Evolutionary conservation across 257 asterid species (phyloP).

Genomic region (Ballota nigra): DNA sequence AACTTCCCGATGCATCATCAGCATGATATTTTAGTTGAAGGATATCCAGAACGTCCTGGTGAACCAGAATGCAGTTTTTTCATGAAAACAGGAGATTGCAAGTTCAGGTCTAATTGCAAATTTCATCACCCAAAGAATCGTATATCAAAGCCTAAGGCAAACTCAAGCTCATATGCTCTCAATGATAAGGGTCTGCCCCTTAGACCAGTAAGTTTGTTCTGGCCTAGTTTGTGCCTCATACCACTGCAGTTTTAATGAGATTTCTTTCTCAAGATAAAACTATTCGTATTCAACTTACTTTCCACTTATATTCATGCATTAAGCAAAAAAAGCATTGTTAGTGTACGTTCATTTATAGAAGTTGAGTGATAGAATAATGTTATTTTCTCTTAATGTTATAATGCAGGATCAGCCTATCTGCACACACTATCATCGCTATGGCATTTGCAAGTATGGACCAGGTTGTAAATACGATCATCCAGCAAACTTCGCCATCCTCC

Average conservation of each 20-base stretch:
- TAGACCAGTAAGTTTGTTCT: constrained; percentile 77
- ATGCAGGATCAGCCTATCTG: constrained; percentile 82
- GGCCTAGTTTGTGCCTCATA: background rate
- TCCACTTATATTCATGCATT: background rate
- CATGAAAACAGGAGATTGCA: constrained; percentile 89
- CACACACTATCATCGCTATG: constrained; percentile 69
- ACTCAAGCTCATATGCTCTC: constrained; percentile 40
- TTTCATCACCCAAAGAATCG: constrained; percentile 81
- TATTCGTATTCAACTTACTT: background rate
- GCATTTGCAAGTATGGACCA: constrained; percentile 93
- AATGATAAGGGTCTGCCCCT: constrained; percentile 93
- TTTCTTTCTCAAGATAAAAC: background rate
- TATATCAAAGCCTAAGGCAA: constrained; percentile 36
- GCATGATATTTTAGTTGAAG: constrained; percentile 47
- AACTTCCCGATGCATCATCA: constrained; percentile 47
- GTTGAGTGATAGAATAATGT: background rate
- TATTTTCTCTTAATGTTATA: background rate
- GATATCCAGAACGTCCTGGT: constrained; percentile 87
- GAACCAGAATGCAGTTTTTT: constrained; percentile 88
- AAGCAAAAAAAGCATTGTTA: too few relatives aligned
- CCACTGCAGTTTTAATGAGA: background rate
- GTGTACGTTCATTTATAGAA: too few relatives aligned
- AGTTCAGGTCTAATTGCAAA: constrained; percentile 76
- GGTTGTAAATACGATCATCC: constrained; percentile 89
- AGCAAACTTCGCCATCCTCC: constrained; percentile 36